phyloP scores from a whole-genome alignment of 192 early-diverging fungal species.

The Coemansia sp. region DNA sequence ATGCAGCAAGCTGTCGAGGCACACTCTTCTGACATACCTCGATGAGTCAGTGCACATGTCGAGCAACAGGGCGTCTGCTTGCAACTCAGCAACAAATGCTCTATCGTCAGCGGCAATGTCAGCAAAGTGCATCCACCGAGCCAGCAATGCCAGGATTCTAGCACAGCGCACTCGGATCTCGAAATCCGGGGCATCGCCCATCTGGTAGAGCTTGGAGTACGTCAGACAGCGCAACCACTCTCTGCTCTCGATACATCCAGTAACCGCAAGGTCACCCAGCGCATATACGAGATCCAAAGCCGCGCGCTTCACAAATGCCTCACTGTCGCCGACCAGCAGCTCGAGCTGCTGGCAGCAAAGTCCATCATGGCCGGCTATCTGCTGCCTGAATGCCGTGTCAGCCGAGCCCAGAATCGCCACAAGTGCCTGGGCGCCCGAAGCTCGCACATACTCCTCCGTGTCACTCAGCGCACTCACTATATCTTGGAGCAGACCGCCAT shows the following conservation, averaged over 20 bases:
- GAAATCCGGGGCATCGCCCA: constrained; percentile 42
- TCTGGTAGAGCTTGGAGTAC: constrained; percentile 16
- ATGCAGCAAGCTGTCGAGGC: constrained; percentile 18
- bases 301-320: constrained; percentile 52
- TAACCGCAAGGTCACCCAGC: not conserved
- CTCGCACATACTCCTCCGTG: constrained; percentile 51
- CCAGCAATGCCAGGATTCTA: constrained; percentile 13
- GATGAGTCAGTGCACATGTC: constrained; percentile 51
- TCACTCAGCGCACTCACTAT: constrained; percentile 21
- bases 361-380: not conserved
- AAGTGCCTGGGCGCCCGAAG: constrained; percentile 32
- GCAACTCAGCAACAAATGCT: constrained; percentile 7
- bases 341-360: not conserved
- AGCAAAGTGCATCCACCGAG: constrained; percentile 8
- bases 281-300: constrained; percentile 29
- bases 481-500: constrained; percentile 2
- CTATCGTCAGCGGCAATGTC: not conserved
- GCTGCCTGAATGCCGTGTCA: not conserved
- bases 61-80: constrained; percentile 26
- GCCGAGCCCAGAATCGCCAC: constrained; percentile 3
- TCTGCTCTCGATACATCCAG: not conserved
- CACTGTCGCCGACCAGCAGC: constrained; percentile 30
- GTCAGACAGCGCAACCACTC: constrained; percentile 26
- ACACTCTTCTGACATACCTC: constrained; percentile 47
- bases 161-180: constrained; percentile 53